These are phyloP conservation scores for Geotrichum europaeum DNA, from an alignment of 1,139 yeast genomes.

Conservation along the genomic window DNA sequence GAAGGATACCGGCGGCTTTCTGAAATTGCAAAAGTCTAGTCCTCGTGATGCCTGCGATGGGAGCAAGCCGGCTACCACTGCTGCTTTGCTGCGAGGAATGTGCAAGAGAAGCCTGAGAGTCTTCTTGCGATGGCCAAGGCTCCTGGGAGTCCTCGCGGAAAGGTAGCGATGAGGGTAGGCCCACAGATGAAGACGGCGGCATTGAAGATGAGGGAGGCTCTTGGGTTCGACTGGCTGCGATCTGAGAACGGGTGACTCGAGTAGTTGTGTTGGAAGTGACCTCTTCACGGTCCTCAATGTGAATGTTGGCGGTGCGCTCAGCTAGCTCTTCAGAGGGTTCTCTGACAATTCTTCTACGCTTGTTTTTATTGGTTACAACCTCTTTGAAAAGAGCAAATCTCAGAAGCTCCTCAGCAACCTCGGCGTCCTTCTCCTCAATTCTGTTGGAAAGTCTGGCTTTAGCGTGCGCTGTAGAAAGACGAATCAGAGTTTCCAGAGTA, in stretches of 20 bases:
- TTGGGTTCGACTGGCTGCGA: slow-evolving; percentile 15
- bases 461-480: slow-evolving; percentile 95
- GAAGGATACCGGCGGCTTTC: slow-evolving; percentile 32
- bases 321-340: slow-evolving; percentile 20
- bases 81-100: not conserved
- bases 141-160: slow-evolving; percentile 24
- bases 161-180: slow-evolving; percentile 19
- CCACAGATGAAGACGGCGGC: slow-evolving; percentile 10
- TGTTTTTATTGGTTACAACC: slow-evolving; percentile 35
- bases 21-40: slow-evolving; percentile 31
- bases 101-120: slow-evolving; percentile 1
- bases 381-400: slow-evolving; percentile 85
- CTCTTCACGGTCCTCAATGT: slow-evolving; percentile 18
- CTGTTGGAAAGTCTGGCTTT: slow-evolving; percentile 77
- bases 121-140: slow-evolving; percentile 25
- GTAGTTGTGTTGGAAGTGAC: slow-evolving; percentile 2
- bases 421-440: slow-evolving; percentile 73
- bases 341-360: slow-evolving; percentile 31
- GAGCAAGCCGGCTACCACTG: not conserved
- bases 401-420: slow-evolving; percentile 77
- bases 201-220: not conserved
- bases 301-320: slow-evolving; percentile 20
- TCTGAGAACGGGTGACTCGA: slow-evolving; percentile 22
- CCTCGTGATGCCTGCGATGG: slow-evolving; percentile 29
- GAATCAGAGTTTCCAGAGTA: slow-evolving; percentile 92